Evolutionary conservation across 306 rosid genomes (phyloP), one percentile per base, ranked within the genome.

Genomic region (Inga leiocalycina): DNA sequence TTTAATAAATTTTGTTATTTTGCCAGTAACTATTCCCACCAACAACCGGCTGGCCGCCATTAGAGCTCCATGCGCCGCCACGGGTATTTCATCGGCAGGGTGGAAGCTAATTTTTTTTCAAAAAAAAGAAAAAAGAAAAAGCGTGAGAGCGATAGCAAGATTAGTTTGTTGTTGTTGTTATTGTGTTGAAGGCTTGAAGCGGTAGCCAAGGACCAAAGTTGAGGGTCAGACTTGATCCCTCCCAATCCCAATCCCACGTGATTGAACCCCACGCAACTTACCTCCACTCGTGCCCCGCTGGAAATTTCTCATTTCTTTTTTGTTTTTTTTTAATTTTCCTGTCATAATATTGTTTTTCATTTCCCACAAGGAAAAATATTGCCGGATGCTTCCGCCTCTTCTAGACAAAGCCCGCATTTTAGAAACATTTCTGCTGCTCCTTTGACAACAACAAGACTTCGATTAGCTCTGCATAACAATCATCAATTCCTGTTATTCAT

Each of bases 151-250:
- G 43, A 39, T 8, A 19, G 6, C 20, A 32, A 11, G 4, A 15
- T 11, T 45, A 3, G 15, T 46, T 46, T 46, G 49, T 45, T 11
- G 4, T 27, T 27, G 30, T 27, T 27, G 30, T 27, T 27, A 27
- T 9, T 1, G 3, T 10, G 15, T 45, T 11, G 14, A n/a, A n/a
- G n/a, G n/a, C n/a, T n/a, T n/a, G n/a, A 11, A 45, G 49, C 15
- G 4, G 1, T 0, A 5, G 41, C 8, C 8, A 5, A 5, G 41
- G 41, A 39, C 43, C 43, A 3, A 52, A 22, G 61, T 54, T 19
- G 75, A 34, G 75, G 74, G 77, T 79, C 76, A 69, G 32, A 79
- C 52, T 79, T 51, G 59, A 54, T 6, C 64, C 3, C 49, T 15
- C 48, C 14, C 22, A 8, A 9, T 37, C 24, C n/a, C 48, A 4